phyloP scores from a whole-genome alignment of 2,329 filamentous ascomycete species.

The Sphaceloma murrayae region DNA sequence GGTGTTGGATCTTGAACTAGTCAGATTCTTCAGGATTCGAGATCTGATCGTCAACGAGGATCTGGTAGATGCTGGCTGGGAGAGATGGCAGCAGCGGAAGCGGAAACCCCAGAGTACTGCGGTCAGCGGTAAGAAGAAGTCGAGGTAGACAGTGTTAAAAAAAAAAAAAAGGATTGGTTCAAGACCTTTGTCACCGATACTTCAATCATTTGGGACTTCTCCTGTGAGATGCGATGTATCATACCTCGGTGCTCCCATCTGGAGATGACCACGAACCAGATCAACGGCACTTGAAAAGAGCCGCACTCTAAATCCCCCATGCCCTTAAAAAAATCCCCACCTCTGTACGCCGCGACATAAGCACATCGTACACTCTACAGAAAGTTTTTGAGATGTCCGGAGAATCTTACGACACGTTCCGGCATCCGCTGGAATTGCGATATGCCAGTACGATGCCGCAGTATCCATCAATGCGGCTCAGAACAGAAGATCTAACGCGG shows the following conservation, averaged over 20 bases:
- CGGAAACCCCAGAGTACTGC: slow-evolving; percentile 25
- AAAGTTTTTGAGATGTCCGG: slow-evolving; percentile 17
- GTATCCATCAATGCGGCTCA: neutral
- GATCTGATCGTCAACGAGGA: slow-evolving; percentile 85
- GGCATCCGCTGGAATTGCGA: slow-evolving; percentile 21
- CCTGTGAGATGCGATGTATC: neutral
- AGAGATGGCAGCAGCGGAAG: slow-evolving; percentile 64
- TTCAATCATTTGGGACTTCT: too few species aligned
- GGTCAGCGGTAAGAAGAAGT: slow-evolving; percentile 19
- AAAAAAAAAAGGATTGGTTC: neutral
- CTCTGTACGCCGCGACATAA: too few species aligned
- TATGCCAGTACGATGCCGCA: slow-evolving; percentile 19
- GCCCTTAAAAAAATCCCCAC: neutral
- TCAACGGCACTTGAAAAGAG: neutral
- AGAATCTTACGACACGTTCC: slow-evolving; percentile 20
- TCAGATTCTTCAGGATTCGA: slow-evolving; percentile 60
- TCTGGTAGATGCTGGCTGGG: slow-evolving; percentile 84
- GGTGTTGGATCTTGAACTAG: slow-evolving; percentile 56
- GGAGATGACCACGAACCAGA: neutral
- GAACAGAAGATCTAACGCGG: neutral
- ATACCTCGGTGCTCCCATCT: neutral
- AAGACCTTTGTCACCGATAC: neutral
- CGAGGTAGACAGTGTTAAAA: slow-evolving; percentile 14
- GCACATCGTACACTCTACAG: too few species aligned
- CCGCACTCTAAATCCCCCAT: neutral